A percentile compares a stretch with the other conserved stretches of the same genome.
Conservation (phyloP, 192 early-diverging fungal genomes). For the Entomortierella beljakovae region DNA sequence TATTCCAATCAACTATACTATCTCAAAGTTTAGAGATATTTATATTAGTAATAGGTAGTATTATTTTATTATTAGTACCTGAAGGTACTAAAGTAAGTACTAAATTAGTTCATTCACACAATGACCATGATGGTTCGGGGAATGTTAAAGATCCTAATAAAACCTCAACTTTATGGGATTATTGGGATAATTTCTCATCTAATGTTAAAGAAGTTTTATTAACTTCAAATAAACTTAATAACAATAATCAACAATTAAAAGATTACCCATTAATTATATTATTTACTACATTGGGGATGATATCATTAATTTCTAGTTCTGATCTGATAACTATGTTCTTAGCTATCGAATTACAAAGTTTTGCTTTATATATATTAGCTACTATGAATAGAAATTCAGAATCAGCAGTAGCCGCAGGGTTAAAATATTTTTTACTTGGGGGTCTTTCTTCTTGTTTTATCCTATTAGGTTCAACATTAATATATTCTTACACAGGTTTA, state of each 20-base stretch:
- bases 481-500: slow-evolving; percentile 1
- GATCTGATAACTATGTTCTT: slow-evolving; percentile 42
- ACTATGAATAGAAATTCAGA: slow-evolving; percentile 43
- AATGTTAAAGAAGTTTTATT: slow-evolving; percentile 62
- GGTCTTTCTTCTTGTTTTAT: slow-evolving; percentile 1
- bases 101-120: background rate
- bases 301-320: slow-evolving; percentile 48
- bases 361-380: slow-evolving; percentile 54
- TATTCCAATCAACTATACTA: slow-evolving; percentile 15
- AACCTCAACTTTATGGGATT: slow-evolving; percentile 68
- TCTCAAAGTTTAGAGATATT: slow-evolving; percentile 73
- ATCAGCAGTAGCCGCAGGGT: background rate
- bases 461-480: slow-evolving; percentile 3
- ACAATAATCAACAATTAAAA: slow-evolving; percentile 23
- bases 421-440: slow-evolving; percentile 1
- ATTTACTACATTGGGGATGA: slow-evolving; percentile 46
- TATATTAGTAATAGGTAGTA: slow-evolving; percentile 68
- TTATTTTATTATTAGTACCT: slow-evolving; percentile 70
- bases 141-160: slow-evolving; percentile 71
- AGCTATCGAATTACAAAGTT: slow-evolving; percentile 46
- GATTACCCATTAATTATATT: slow-evolving; percentile 51
- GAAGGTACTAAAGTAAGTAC: slow-evolving; percentile 54
- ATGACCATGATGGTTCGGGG: background rate
- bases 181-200: slow-evolving; percentile 72
- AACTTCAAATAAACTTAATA: slow-evolving; percentile 49